These are phyloP conservation scores for Penicillium sclerotigenum DNA, from an alignment of 2,329 filamentous ascomycete species.

Conservation along the genomic window DNA sequence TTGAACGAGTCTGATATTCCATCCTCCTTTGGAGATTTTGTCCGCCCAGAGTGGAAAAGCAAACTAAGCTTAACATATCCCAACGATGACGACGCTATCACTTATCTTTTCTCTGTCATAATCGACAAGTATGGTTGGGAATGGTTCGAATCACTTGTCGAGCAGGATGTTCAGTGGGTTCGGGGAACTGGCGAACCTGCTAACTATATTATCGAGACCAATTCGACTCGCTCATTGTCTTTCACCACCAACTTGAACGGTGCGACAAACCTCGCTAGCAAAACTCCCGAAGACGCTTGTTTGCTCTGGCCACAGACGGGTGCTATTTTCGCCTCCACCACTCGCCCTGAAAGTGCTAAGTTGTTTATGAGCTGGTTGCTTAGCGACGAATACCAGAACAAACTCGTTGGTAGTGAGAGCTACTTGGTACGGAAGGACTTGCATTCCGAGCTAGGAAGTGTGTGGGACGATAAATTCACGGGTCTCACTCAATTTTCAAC, in stretches of 20 bases:
- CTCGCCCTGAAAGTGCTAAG: slow-evolving; percentile 52
- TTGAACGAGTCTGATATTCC: background rate
- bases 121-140: slow-evolving; percentile 42
- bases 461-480: slow-evolving; percentile 5
- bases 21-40: background rate
- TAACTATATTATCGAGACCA: slow-evolving; percentile 31
- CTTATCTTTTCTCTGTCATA: slow-evolving; percentile 47
- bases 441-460: background rate
- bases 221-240: slow-evolving; percentile 28
- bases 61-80: slow-evolving; percentile 56
- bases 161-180: slow-evolving; percentile 54
- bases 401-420: slow-evolving; percentile 10
- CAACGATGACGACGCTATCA: slow-evolving; percentile 57
- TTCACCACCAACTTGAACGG: background rate
- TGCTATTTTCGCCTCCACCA: slow-evolving; percentile 50
- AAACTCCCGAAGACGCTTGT: slow-evolving; percentile 10
- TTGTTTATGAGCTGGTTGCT: slow-evolving; percentile 50
- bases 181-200: slow-evolving; percentile 49
- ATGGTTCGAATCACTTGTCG: slow-evolving; percentile 50
- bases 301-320: slow-evolving; percentile 51
- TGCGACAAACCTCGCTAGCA: background rate
- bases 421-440: background rate
- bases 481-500: slow-evolving; percentile 31
- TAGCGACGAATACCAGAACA: slow-evolving; percentile 23
- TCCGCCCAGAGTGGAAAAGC: slow-evolving; percentile 52